Conservation (phyloP, 2,329 filamentous ascomycete species). For the Penicillium sp. region DNA sequence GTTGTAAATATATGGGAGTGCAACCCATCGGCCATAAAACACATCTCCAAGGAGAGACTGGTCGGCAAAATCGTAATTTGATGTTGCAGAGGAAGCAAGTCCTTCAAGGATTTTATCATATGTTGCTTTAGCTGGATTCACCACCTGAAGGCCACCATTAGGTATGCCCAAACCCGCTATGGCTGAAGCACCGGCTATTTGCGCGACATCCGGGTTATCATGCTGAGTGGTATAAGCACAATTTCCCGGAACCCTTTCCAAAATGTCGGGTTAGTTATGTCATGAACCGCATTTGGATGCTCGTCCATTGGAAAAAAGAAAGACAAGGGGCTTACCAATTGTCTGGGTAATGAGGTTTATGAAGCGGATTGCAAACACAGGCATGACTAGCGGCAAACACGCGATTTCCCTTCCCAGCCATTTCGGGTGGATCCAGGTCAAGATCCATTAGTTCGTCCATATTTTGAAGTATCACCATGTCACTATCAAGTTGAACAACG, state of each 20-base stretch:
- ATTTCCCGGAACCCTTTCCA: conserved; percentile 47
- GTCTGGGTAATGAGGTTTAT: conserved; percentile 73
- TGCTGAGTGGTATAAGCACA: conserved; percentile 62
- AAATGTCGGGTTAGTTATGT: neutral
- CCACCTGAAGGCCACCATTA: conserved; percentile 61
- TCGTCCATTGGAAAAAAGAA: no score
- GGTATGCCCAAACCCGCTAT: conserved; percentile 56
- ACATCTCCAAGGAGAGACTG: conserved; percentile 50
- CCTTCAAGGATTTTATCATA: conserved; percentile 54
- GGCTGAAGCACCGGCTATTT: conserved; percentile 50
- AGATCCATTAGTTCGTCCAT: conserved; percentile 95
- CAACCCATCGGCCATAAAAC: conserved; percentile 58
- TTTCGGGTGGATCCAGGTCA: conserved; percentile 60
- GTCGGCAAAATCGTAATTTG: conserved; percentile 54
- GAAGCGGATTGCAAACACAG: conserved; percentile 80
- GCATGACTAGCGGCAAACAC: conserved; percentile 84
- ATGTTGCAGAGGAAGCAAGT: conserved; percentile 46
- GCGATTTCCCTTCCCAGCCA: conserved; percentile 53
- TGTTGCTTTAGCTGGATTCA: conserved; percentile 54
- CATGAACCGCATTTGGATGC: no score
- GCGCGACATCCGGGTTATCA: conserved; percentile 41
- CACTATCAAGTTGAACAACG: conserved; percentile 80
- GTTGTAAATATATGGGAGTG: conserved; percentile 61
- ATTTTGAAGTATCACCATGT: conserved; percentile 79
- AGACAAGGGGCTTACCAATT: conserved; percentile 56